Conservation (phyloP, 208 protist species). For the Novymonas esmeraldas region DNA sequence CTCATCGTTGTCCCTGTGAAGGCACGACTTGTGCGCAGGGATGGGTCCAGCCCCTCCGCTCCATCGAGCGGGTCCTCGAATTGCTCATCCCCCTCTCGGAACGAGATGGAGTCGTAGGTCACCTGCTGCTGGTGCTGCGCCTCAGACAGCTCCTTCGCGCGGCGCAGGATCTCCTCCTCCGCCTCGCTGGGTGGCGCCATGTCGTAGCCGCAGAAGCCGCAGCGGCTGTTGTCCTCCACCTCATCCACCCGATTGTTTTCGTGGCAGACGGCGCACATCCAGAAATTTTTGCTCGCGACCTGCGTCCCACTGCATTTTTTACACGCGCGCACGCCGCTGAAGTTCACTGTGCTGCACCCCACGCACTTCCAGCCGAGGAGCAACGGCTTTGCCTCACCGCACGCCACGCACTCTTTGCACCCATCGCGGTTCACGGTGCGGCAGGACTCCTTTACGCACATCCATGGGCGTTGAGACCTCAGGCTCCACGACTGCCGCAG, state of each 20-base stretch:
- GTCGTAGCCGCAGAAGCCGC: constrained; percentile 87
- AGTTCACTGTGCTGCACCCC: constrained; percentile 62
- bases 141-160: constrained; percentile 39
- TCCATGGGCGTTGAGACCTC: constrained; percentile 63
- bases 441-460: constrained; percentile 78
- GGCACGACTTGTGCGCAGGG: not conserved
- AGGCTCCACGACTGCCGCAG: constrained; percentile 69
- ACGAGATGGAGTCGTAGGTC: constrained; percentile 66
- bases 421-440: constrained; percentile 51
- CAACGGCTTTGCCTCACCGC: constrained; percentile 58
- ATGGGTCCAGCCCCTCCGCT: constrained; percentile 28
- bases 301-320: constrained; percentile 53
- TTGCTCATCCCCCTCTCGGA: constrained; percentile 66
- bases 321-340: constrained; percentile 77
- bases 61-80: constrained; percentile 57
- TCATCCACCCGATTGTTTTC: constrained; percentile 90
- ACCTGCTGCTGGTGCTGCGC: constrained; percentile 50
- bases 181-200: constrained; percentile 75
- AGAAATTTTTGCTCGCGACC: constrained; percentile 63
- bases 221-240: constrained; percentile 85
- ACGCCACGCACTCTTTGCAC: constrained; percentile 48
- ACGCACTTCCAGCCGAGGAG: constrained; percentile 83
- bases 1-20: not conserved
- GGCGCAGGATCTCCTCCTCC: constrained; percentile 53
- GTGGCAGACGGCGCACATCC: constrained; percentile 86